Percentiles rank a stretch among this genome's conserved stretches.
Evolutionary conservation across 139 green algal species (phyloP).

Genomic region (Chlorella sp.): DNA sequence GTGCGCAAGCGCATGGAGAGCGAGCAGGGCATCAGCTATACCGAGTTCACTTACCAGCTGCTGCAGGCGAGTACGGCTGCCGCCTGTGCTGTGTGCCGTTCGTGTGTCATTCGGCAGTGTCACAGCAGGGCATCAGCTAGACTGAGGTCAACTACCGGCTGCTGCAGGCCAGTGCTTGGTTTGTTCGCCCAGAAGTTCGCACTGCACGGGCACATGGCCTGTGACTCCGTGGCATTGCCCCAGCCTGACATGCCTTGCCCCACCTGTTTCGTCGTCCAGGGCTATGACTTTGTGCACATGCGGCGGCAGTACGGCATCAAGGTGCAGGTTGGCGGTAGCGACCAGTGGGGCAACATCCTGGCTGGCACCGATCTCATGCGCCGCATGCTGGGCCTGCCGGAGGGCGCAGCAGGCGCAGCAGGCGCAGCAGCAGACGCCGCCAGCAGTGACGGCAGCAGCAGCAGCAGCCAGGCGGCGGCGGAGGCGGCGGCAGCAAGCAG

Average conservation of each 20-base stretch:
- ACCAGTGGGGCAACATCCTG: conserved; percentile 99
- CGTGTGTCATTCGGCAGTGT: too few species aligned
- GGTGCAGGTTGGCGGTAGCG: conserved; percentile 90
- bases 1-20: conserved; percentile 90
- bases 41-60: conserved; percentile 99
- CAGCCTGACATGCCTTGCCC: too few species aligned
- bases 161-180: conserved; percentile 64
- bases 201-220: too few species aligned
- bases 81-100: too few species aligned
- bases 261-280: too few species aligned
- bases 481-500: background rate
- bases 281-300: conserved; percentile 98
- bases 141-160: conserved; percentile 97
- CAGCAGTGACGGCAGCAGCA: background rate
- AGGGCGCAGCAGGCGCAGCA: background rate
- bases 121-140: too few species aligned
- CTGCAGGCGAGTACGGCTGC: conserved; percentile 78
- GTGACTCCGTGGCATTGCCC: too few species aligned
- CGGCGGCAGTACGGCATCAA: conserved; percentile 76
- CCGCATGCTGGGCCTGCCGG: conserved; percentile 65
- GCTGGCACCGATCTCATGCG: conserved; percentile 90
- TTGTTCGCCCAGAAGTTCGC: too few species aligned
- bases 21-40: conserved; percentile 91
- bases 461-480: background rate
- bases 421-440: background rate